These are phyloP conservation scores for Colletotrichum siamense DNA, from an alignment of 2,329 filamentous ascomycete species.

Conservation along the genomic window DNA sequence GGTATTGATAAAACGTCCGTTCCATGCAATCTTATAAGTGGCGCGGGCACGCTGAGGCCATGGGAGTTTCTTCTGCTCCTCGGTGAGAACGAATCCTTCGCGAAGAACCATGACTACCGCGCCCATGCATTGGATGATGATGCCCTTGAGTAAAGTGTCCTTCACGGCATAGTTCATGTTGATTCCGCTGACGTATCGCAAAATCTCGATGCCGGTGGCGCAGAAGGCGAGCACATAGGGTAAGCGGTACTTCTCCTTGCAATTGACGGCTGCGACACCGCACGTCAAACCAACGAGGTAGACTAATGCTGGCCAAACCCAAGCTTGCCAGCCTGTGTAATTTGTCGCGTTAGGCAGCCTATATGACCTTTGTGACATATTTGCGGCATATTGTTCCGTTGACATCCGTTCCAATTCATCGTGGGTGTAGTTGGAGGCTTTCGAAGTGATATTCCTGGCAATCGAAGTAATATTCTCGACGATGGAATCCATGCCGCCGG, in stretches of 20 bases:
- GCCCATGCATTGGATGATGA: not conserved
- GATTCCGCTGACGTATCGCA: not conserved
- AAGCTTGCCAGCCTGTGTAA: not conserved
- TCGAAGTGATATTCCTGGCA: not conserved
- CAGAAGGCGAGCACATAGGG: not conserved
- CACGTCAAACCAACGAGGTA: not conserved
- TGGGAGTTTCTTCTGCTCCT: not conserved
- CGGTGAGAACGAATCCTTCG: constrained; percentile 7
- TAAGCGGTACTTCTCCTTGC: not conserved
- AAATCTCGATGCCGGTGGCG: not conserved
- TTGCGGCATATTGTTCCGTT: not conserved
- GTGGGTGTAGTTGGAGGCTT: not conserved
- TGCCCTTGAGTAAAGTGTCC: not conserved
- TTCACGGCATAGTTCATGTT: not conserved
- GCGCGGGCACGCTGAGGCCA: not conserved
- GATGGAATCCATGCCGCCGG: not conserved
- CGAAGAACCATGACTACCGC: constrained; percentile 8
- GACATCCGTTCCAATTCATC: not conserved
- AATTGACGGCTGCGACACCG: not conserved
- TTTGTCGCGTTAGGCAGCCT: not conserved
- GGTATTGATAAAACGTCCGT: constrained; percentile 4
- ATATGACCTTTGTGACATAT: not conserved
- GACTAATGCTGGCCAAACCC: not conserved
- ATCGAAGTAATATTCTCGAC: not conserved
- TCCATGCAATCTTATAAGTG: constrained; percentile 11